Evolutionary conservation across 1,284 basidiomycete genomes (phyloP), one percentile per base, ranked within the genome.

Genomic region (Flammula alnicola): DNA sequence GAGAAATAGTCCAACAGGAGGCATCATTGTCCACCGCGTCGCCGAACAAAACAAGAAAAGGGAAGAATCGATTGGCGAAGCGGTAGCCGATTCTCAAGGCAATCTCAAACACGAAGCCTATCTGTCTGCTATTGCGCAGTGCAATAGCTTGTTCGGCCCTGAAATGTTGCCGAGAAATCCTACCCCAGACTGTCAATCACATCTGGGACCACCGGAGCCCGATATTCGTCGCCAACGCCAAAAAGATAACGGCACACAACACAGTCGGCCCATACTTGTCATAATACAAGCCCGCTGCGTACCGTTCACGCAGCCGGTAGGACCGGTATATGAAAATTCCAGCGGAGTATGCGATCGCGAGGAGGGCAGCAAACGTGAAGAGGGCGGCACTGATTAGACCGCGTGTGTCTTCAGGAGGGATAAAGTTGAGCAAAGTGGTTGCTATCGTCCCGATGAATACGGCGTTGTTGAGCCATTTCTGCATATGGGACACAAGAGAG

Each of bases 381-480:
- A 93, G 75, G 9, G 81, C 80, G 7, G 95, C 91, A 53, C 90
- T 88, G 63, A 96, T 84, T 32, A 97, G 78, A 4, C 94, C 95
- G 6, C 78, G 78, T 12, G 75, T 71, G 69, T 98, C 95, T 16
- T 84, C 78, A 0, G 90, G 78, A 3, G 84, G 78, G 35, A 89
- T 76, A 64, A 97, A 98, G 76, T 97, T 98, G 57, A 98, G 81
- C 33, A 97, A 77, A 9, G 89, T 86, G 32, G 94, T 95, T 7
- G 94, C 93, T 56, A 98, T 93, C 11, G 86, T 86, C 16, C 88
- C 89, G 55, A 96, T 86, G 59, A 95, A 83, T 52, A 98, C 91
- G 1, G 91, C 86, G 62, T 93, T 95, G 66, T 95, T 88, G 40
- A 97, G 77, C 96, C 96, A 99, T 86, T 88, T 92, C 87, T 95